These are phyloP conservation scores for Smallanthus sonchifolius DNA, from an alignment of 129 eudicot species.

Conservation along the genomic window DNA sequence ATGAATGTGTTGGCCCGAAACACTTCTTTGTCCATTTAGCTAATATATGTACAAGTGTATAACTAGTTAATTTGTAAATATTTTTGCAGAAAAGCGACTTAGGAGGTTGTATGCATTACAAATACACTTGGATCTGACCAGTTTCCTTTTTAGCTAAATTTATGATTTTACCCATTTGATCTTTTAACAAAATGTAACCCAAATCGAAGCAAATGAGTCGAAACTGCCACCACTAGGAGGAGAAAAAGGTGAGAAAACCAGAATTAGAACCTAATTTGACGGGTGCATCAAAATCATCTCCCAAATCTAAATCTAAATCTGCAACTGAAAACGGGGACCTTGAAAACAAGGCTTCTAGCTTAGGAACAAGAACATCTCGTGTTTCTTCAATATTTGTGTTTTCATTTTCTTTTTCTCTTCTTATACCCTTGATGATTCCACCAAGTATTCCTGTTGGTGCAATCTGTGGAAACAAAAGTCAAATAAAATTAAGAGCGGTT, in stretches of 20 bases:
- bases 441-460: slow-evolving; percentile 53
- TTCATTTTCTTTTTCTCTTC: slow-evolving; percentile 49
- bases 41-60: too few species aligned
- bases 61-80: not conserved
- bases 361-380: slow-evolving; percentile 45
- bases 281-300: slow-evolving; percentile 37
- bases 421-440: slow-evolving; percentile 69
- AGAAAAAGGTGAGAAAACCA: slow-evolving; percentile 16
- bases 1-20: not conserved
- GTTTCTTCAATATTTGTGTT: slow-evolving; percentile 34
- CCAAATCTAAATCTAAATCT: slow-evolving; percentile 30
- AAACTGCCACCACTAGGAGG: slow-evolving; percentile 4
- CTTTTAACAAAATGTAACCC: not conserved
- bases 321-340: slow-evolving; percentile 67
- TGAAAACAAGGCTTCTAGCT: slow-evolving; percentile 70
- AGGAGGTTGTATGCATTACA: slow-evolving; percentile 1
- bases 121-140: not conserved
- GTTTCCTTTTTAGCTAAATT: not conserved
- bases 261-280: slow-evolving; percentile 55
- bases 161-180: not conserved
- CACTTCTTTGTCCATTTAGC: not conserved
- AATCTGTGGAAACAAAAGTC: slow-evolving; percentile 35
- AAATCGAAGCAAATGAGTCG: not conserved
- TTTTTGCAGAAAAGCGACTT: not conserved
- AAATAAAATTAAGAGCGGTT: slow-evolving; percentile 12